These are phyloP conservation scores for Kalmusia sp. DNA, from an alignment of 2,329 filamentous ascomycete genomes.

Conservation along the genomic window DNA sequence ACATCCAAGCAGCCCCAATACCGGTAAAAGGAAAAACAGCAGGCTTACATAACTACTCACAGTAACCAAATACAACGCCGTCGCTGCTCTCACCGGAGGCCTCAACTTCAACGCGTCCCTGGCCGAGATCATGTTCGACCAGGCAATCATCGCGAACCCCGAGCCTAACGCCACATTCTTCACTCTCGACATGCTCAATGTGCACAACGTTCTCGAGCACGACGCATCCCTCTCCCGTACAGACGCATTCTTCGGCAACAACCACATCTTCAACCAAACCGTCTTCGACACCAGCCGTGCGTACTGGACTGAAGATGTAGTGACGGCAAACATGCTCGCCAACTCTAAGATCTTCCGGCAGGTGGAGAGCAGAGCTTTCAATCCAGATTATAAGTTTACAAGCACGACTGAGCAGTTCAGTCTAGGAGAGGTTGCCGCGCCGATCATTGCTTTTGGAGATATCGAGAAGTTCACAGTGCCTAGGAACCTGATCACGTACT, in stretches of 20 bases:
- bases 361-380: constrained; percentile 53
- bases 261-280: constrained; percentile 60
- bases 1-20: too few relatives aligned
- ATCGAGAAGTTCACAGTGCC: constrained; percentile 46
- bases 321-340: constrained; percentile 46
- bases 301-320: constrained; percentile 55
- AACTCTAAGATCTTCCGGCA: constrained; percentile 56
- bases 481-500: constrained; percentile 42
- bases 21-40: too few relatives aligned
- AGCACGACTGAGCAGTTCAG: constrained; percentile 53
- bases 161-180: constrained; percentile 38
- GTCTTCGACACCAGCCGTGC: constrained; percentile 55
- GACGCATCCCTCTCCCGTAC: constrained; percentile 58
- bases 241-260: constrained; percentile 60
- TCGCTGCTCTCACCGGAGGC: constrained; percentile 48
- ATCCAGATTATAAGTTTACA: constrained; percentile 59
- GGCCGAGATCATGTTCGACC: constrained; percentile 51
- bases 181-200: constrained; percentile 51
- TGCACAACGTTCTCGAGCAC: constrained; percentile 59
- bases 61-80: constrained; percentile 42
- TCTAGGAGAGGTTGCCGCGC: constrained; percentile 59
- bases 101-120: constrained; percentile 55
- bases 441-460: constrained; percentile 60
- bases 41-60: not conserved
- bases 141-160: constrained; percentile 47